These are phyloP conservation scores for Pneumocystis canis DNA, from an alignment of 1,139 yeast species.

Conservation along the genomic window DNA sequence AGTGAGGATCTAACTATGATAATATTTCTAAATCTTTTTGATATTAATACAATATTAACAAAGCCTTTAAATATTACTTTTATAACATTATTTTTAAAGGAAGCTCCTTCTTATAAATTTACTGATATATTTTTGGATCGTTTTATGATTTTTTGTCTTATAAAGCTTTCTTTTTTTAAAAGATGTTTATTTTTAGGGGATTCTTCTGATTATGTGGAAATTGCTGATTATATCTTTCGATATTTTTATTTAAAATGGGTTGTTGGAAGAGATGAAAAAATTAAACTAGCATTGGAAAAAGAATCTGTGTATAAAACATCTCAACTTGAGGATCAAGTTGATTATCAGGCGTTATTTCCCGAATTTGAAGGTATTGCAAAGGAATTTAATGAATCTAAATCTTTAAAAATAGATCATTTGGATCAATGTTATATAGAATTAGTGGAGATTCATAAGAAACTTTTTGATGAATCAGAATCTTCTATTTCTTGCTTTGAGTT, in stretches of 20 bases:
- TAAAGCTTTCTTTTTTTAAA: background rate
- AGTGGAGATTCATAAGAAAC: background rate
- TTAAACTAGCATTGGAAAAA: constrained; percentile 45
- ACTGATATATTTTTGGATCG: background rate
- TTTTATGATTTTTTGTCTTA: background rate
- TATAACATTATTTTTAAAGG: background rate
- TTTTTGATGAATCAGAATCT: background rate
- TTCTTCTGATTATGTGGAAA: background rate
- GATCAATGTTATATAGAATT: background rate
- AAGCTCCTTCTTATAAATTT: background rate
- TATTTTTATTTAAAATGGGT: constrained; percentile 66
- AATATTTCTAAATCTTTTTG: background rate
- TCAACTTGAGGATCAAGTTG: constrained; percentile 9
- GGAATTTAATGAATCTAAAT: background rate
- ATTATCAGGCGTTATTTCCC: background rate
- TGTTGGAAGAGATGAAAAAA: constrained; percentile 47
- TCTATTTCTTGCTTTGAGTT: background rate
- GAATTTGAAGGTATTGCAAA: background rate
- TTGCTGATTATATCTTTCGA: constrained; percentile 2
- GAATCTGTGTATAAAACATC: constrained; percentile 36
- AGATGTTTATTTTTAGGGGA: background rate
- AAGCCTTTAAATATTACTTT: background rate
- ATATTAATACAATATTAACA: background rate
- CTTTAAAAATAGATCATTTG: background rate
- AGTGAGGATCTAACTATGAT: background rate